phyloP scores from a whole-genome alignment of 768 basidiomycete genomes.

The Russula virescens region DNA sequence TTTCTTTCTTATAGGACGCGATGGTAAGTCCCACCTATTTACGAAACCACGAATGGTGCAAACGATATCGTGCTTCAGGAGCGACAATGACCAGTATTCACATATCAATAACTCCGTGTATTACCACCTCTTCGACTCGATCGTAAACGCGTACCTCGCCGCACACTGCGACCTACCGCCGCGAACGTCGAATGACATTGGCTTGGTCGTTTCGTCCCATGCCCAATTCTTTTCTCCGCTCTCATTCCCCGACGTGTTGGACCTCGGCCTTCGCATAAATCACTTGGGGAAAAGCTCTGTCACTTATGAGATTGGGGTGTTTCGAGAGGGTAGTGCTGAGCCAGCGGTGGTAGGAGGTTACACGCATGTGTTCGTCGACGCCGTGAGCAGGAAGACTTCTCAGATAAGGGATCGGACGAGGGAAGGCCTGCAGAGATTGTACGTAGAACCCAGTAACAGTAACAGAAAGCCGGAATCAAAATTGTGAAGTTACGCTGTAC shows the following conservation, averaged over 20 bases:
- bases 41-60: conserved; percentile 2
- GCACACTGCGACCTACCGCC: conserved; percentile 55
- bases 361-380: conserved; percentile 80
- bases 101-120: conserved; percentile 80
- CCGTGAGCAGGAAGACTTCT: conserved; percentile 49
- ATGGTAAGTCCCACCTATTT: conserved; percentile 43
- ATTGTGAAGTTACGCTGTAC: not conserved
- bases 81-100: conserved; percentile 80
- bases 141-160: conserved; percentile 76
- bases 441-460: not conserved
- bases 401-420: conserved; percentile 40
- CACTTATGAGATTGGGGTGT: conserved; percentile 75
- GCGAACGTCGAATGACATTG: conserved; percentile 47
- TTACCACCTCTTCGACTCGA: conserved; percentile 76
- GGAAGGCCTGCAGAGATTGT: conserved; percentile 43
- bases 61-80: conserved; percentile 42
- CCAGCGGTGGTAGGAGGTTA: conserved; percentile 51
- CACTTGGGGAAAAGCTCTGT: conserved; percentile 72
- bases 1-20: conserved; percentile 61
- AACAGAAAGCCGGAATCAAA: conserved; percentile 2
- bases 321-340: conserved; percentile 36
- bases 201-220: conserved; percentile 72
- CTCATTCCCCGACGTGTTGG: conserved; percentile 65
- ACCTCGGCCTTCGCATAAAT: conserved; percentile 63
- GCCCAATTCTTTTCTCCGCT: conserved; percentile 74